Base-by-base conservation (phyloP, 129 eudicot species). In the Saussurea involucrata region DNA sequence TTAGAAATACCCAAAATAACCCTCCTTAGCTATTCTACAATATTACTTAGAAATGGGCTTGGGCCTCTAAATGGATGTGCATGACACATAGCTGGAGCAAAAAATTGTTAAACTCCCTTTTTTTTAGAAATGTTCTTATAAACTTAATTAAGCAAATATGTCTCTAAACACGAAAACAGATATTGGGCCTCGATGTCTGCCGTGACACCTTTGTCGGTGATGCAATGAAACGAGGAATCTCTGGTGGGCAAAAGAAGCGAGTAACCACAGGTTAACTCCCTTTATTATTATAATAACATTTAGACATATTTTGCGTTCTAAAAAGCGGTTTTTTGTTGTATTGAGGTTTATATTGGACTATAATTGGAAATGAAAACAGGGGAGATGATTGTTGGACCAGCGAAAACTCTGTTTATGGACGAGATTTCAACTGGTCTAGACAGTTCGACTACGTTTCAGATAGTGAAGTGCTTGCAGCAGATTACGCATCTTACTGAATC, bases 351-450 rank as follows among this genome's bases (percentile, higher is more conserved):
- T 66, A 12, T 1, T 53, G 4, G 22, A 24, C 0, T 46, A 33
- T 24, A 69, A 78, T n/a, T n/a, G 4, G 0, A 46, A 32, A 31
- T 53, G 66, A 5, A 36, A 20, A 22, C 87, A 90, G 95, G 96
- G 5, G 98, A 93, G 71, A 90, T 90, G 95, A 84, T 93, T 72
- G 98, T 93, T 37, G 98, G 98, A 33, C 96, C 98, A 46, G 86
- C 98, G 46, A 92, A 90, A 75, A 79, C 92, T 15, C 72, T 92
- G 34, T 88, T 92, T 76, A 92, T 92, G 96, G 98, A 92, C 32
- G 98, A 92, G 79, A 92, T 92, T 83, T 93, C 98, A 69, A 93
- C 96, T 0, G 98, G 98, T 64, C 84, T 93, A 65, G 98, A 93
- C 83, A 90, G 96, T 76, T 90, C 98, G 6, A 93, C 96, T 28